phyloP scores from a whole-genome alignment of 371 early-diverging fungal species.

The Apophysomyces variabilis region DNA sequence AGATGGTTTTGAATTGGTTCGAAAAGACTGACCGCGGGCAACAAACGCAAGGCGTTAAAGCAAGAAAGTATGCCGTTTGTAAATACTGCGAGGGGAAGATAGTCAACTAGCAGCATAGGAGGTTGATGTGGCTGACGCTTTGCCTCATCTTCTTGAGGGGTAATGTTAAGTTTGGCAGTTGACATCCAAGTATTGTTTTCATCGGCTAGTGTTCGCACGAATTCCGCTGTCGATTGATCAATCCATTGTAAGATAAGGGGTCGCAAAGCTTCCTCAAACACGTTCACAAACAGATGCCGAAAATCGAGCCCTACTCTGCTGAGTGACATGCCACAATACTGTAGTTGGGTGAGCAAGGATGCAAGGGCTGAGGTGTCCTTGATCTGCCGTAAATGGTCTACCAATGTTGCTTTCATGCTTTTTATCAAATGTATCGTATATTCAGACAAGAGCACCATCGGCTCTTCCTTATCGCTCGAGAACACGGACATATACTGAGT shows the following conservation, averaged over 20 bases:
- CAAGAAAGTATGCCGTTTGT: slow-evolving; percentile 68
- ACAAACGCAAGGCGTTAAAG: slow-evolving; percentile 70
- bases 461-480: slow-evolving; percentile 53
- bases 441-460: slow-evolving; percentile 51
- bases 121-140: slow-evolving; percentile 39
- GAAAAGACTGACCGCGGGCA: slow-evolving; percentile 55
- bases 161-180: slow-evolving; percentile 23
- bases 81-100: slow-evolving; percentile 73
- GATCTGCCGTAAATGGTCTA: slow-evolving; percentile 53
- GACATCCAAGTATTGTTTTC: slow-evolving; percentile 57
- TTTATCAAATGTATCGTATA: slow-evolving; percentile 55
- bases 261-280: slow-evolving; percentile 69
- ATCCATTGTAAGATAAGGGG: slow-evolving; percentile 59
- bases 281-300: slow-evolving; percentile 61
- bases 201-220: slow-evolving; percentile 40
- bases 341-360: slow-evolving; percentile 75
- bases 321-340: slow-evolving; percentile 84
- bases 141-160: slow-evolving; percentile 13
- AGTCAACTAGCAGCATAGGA: slow-evolving; percentile 64
- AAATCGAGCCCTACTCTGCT: slow-evolving; percentile 83
- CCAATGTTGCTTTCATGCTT: slow-evolving; percentile 38
- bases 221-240: slow-evolving; percentile 51
- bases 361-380: slow-evolving; percentile 67
- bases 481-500: slow-evolving; percentile 85
- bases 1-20: slow-evolving; percentile 31